A percentile compares a stretch with the other conserved stretches of the same genome.
Conservation (phyloP, 805 yeast genomes). For the Osmozyma mogii region DNA sequence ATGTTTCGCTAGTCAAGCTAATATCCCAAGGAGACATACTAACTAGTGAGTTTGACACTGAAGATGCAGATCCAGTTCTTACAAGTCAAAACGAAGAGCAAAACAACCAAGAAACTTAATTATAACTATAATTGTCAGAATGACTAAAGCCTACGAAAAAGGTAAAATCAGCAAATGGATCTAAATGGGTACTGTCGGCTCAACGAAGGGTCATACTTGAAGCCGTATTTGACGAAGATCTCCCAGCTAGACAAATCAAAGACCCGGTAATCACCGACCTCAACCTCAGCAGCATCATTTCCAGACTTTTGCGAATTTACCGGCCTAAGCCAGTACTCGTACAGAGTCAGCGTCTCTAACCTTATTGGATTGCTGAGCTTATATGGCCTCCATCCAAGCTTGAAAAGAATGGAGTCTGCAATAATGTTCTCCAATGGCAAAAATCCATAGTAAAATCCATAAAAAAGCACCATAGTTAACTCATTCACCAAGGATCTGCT, state of each 20-base stretch:
- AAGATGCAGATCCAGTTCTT: conserved; percentile 6
- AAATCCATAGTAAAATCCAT: conserved; percentile 35
- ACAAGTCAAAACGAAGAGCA: conserved; percentile 3
- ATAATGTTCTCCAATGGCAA: conserved; percentile 36
- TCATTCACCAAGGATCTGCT: conserved; percentile 21
- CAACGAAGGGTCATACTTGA: conserved; percentile 27
- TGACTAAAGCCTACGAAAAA: too few relatives aligned
- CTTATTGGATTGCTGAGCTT: conserved; percentile 8
- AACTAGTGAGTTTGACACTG: conserved; percentile 12
- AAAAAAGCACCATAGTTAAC: conserved; percentile 31
- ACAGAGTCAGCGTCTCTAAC: neutral
- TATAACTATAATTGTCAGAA: too few relatives aligned
- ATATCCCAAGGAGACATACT: conserved; percentile 10
- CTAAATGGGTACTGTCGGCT: conserved; percentile 27
- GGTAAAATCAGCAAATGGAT: too few relatives aligned
- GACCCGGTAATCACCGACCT: conserved; percentile 33
- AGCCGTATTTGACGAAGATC: conserved; percentile 28
- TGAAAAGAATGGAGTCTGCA: conserved; percentile 32
- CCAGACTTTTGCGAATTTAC: conserved; percentile 9
- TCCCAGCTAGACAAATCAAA: conserved; percentile 38
- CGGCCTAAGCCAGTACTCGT: conserved; percentile 22
- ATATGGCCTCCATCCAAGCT: conserved; percentile 38
- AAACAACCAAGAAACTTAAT: too few relatives aligned
- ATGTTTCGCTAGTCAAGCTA: conserved; percentile 3
- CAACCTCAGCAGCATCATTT: conserved; percentile 9